A percentile compares a stretch with the other conserved stretches of the same genome.
Evolutionary conservation across 169 alveolate species (phyloP).

Genomic region (Cyclospora cayetanensis): DNA sequence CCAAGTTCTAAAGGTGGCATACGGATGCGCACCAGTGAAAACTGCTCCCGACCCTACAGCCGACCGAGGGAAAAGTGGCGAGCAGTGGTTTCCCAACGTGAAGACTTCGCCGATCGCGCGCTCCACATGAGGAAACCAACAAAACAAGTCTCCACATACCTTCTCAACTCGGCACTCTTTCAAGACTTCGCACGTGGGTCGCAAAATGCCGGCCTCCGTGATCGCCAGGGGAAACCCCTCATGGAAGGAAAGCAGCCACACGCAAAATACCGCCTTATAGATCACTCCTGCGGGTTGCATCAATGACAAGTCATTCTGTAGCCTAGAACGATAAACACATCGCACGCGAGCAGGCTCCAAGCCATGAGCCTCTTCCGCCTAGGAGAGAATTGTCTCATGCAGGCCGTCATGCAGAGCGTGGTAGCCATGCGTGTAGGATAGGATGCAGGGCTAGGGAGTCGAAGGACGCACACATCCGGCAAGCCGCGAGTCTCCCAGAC

Average conservation of each 20-base stretch:
- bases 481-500: conserved; percentile 28
- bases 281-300: conserved; percentile 27
- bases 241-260: conserved; percentile 68
- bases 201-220: conserved; percentile 18
- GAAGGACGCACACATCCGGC: conserved; percentile 32
- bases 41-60: too few relatives aligned
- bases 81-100: not conserved
- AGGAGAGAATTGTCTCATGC: too few relatives aligned
- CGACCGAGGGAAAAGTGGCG: not conserved
- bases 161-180: conserved; percentile 67
- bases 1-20: not conserved
- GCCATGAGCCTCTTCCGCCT: too few relatives aligned
- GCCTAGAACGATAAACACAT: too few relatives aligned
- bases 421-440: too few relatives aligned
- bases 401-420: too few relatives aligned
- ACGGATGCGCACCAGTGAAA: too few relatives aligned
- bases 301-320: not conserved
- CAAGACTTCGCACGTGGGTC: conserved; percentile 30
- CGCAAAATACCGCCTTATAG: conserved; percentile 69
- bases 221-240: conserved; percentile 11
- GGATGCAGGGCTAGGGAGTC: too few relatives aligned
- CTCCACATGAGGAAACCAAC: not conserved
- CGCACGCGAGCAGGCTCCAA: too few relatives aligned
- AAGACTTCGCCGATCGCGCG: not conserved
- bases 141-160: conserved; percentile 5